Evolutionary conservation across 805 yeast genomes (phyloP), one percentile per base, ranked within the genome.

Genomic region (Sungouiella thailandica): DNA sequence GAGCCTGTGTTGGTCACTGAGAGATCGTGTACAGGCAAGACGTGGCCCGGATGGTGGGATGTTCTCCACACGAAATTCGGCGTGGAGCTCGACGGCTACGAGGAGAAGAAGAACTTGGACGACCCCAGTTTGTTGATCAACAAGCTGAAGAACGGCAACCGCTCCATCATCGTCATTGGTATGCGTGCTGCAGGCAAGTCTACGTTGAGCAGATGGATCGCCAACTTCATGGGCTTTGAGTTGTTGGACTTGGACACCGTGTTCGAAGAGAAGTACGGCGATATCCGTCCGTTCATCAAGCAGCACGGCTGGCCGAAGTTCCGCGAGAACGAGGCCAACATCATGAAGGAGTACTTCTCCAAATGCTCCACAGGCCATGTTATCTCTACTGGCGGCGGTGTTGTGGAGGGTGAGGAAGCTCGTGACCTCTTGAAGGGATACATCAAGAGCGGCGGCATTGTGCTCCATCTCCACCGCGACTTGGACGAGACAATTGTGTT

Each of bases 31-130:
- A 94, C 96, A 2, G 94, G 90, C 37, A 93, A 93, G 65, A 93
- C 98, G 0, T 93, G 98, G 98, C 98, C 98, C 14, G 97, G 97
- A 24, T 93, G 98, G 98, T 93, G 98, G 98, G 98, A 93, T 61
- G 74, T 80, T 23, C 67, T 93, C 43, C 88, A 80, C 54, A 73
- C 83, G 31, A 62, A 71, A 30, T 76, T 93, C 49, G 72, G 78
- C 14, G 82, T 76, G 17, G 50, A 59, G 8, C 58, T 93, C 23
- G 83, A 78, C 49, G 98, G 98, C 17, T 69, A 68, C 47, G 94
- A 84, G 25, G 49, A 57, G 40, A 37, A 31, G n/a, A 40, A 42
- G 7, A 39, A 39, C 29, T 33, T 37, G 35, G 46, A 39, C 12
- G 47, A 44, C 25, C 39, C 46, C 16, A 35, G 47, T 8, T 45